Percentiles rank a stretch among this genome's conserved stretches.
These are phyloP conservation scores for Gardenia jasminoides DNA, from an alignment of 257 asterid genomes.

Conservation along the genomic window DNA sequence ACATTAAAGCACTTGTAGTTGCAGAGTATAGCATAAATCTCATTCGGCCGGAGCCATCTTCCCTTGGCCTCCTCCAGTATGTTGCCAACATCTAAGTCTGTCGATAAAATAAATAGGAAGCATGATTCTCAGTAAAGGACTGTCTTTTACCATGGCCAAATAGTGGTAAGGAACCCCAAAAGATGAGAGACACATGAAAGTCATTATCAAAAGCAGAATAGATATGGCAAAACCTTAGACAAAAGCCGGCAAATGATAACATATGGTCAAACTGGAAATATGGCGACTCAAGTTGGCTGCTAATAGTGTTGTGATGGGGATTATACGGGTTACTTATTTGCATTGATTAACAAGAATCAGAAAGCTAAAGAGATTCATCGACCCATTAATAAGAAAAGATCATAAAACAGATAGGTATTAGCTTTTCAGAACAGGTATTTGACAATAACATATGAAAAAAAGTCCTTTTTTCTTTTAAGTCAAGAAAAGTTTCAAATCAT, in stretches of 20 bases:
- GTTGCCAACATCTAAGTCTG: constrained; percentile 75
- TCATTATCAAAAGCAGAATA: neutral
- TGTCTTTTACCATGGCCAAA: neutral
- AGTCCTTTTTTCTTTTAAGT: neutral
- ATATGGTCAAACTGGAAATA: neutral
- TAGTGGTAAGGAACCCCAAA: neutral
- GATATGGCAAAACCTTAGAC: neutral
- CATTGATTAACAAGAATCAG: neutral
- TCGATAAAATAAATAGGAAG: constrained; percentile 23
- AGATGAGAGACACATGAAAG: neutral
- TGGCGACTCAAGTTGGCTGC: neutral
- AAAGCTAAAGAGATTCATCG: neutral
- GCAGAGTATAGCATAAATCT: constrained; percentile 86
- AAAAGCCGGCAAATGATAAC: neutral
- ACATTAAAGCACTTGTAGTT: constrained; percentile 69
- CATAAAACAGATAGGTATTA: neutral
- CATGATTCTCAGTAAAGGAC: neutral
- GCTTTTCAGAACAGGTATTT: neutral
- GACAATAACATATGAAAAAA: neutral
- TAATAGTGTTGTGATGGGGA: neutral
- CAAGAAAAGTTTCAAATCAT: neutral
- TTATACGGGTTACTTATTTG: too few relatives aligned
- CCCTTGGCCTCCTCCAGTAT: constrained; percentile 75
- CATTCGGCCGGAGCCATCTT: constrained; percentile 96
- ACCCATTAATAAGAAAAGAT: neutral